phyloP scores from a whole-genome alignment of 2,329 filamentous ascomycete genomes.

The Zalaria sp. region DNA sequence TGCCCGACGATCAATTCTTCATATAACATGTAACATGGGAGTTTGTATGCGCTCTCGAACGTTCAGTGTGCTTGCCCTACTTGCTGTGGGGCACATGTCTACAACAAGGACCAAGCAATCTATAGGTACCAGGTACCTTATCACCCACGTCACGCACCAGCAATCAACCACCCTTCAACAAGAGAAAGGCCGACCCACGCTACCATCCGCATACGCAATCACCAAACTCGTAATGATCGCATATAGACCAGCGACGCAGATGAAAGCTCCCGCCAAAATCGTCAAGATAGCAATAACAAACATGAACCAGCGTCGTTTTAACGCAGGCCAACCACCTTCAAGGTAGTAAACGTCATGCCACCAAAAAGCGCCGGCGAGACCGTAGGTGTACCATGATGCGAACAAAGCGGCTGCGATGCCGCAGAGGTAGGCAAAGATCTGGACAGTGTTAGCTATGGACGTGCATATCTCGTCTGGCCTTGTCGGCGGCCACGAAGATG shows the following conservation, averaged over 20 bases:
- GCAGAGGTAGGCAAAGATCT: not conserved
- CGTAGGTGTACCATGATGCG: not conserved
- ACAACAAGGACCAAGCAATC: no score
- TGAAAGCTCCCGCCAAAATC: constrained; percentile 32
- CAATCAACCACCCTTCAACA: constrained; percentile 8
- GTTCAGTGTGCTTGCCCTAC: no score
- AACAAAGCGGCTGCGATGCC: not conserved
- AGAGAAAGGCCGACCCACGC: constrained; percentile 14
- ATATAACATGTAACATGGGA: no score
- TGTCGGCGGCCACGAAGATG: no score
- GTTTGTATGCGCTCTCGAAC: no score
- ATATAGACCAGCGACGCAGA: constrained; percentile 35
- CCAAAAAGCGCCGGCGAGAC: not conserved
- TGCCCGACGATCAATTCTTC: no score
- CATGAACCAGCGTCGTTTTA: not conserved
- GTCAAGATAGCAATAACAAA: constrained; percentile 27
- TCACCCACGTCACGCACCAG: no score
- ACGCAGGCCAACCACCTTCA: not conserved
- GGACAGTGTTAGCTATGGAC: not conserved
- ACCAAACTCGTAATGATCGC: constrained; percentile 29
- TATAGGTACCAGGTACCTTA: no score
- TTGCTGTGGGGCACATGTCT: no score
- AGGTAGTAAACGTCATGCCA: not conserved
- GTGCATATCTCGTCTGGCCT: not conserved
- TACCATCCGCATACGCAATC: constrained; percentile 16